Base-by-base conservation (phyloP, 768 basidiomycete genomes). In the Leccinum pellstonianum region DNA sequence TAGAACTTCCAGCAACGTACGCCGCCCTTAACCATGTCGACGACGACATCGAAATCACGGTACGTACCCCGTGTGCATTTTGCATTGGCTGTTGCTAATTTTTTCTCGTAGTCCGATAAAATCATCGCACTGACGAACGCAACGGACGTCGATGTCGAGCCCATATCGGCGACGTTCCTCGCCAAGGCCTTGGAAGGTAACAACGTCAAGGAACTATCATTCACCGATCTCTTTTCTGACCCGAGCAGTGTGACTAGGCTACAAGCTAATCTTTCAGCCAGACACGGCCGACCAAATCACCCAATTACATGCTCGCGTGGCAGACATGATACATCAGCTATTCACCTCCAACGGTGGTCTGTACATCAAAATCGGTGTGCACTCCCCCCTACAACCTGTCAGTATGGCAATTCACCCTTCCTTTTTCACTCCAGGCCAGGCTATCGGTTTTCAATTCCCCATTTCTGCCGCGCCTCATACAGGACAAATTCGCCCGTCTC, bases 141-240 rank as follows among this genome's bases (percentile, higher is more conserved):
- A 56, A 95, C 95, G 56, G 78, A 79, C 58, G 81, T 93, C 64
- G 95, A 97, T 25, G 70, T 97, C 61, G 97, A 99, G 78, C 84
- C 95, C 59, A 98, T 99, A 81, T 99, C 96, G 97, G 95, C 95
- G 59, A 78, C 89, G 17, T 88, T 99, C 69, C 92, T 99, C 72
- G 91, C 96, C 63, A 98, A 97, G 77, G 96, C 97, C 41, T 87
- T 99, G 56, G 95, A 96, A 79, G 96, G 95, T 71, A 97, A 96
- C 84, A 86, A 98, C 80, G 85, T 99, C 70, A 98, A 93, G 80
- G 94, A 95, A 50, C 83, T 98, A 55, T 9, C 29, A 29, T 29
- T 29, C 8, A 29, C 86, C 2, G 85, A 82, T 59, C 80, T 97
- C 2, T 96, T 95, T 65, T 29, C 8, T 8, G 8, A 29, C 29